Evolutionary conservation across 306 rosid species (phyloP), one percentile per base, ranked within the genome.

Genomic region (Trifolium subterraneum): DNA sequence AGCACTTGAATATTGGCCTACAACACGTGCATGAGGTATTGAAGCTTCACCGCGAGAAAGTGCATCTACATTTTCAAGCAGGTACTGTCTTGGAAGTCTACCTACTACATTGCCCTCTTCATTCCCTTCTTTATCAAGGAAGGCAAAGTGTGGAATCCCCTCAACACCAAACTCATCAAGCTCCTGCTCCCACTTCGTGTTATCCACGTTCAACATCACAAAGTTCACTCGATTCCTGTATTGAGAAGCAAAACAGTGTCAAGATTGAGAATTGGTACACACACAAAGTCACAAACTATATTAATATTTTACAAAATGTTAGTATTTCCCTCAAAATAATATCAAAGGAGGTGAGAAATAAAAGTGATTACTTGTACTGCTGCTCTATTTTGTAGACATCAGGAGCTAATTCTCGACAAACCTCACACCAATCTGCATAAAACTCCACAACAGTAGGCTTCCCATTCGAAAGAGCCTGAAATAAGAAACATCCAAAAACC

Each of bases 371-470:
- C 99, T 95, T 95, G 84, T 79, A 95, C 47, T 90, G 90, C 83
- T 95, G 96, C 93, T 95, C 98, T 29, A 88, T 88, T 92, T 78
- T 92, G 85, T 90, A 88, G 9, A 95, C 98, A 45, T 88, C 98
- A 16, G 99, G 96, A 39, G 93, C 99, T 84, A 95, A 85, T 81
- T 95, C 98, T 39, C 90, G 78, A 73, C 99, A 95, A 47, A 95
- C 96, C 87, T 95, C 99, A 78, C 99, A 95, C 99, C 99, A 94
- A 73, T 92, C 99, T 15, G 99, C 99, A 83, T 94, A 94, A 80
- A 94, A 94, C 84, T 94, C 99, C 50, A 95, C 98, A 5, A 95
- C 96, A 48, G 99, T 92, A 20, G 99, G 99, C 76, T 90, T 95
- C 58, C 99, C 99, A 71, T 95, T 95, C 1, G 90, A 81, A 64